phyloP scores from a whole-genome alignment of 306 rosid genomes.

The Luffa acutangula region DNA sequence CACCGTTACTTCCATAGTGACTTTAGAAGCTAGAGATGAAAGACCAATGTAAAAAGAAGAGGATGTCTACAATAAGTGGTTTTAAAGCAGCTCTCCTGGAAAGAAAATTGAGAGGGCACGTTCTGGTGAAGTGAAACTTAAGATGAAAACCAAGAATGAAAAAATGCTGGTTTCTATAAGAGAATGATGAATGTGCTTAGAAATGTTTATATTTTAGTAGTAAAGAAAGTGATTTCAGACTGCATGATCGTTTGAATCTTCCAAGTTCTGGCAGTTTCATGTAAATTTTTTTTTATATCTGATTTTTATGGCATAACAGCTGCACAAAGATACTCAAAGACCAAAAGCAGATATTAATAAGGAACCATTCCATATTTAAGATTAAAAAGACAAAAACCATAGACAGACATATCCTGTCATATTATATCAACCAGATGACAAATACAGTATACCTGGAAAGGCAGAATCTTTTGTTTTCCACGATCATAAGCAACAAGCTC shows the following conservation, averaged over 20 bases:
- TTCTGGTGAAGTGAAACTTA: background rate
- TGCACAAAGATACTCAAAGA: background rate
- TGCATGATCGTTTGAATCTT: background rate
- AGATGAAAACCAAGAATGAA: background rate
- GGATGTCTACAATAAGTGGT: background rate
- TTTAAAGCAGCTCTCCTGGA: background rate
- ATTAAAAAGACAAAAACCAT: background rate
- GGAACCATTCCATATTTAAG: background rate
- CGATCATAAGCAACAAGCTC: conserved; percentile 91
- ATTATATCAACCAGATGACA: background rate
- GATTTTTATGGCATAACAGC: background rate
- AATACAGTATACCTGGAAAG: conserved; percentile 60
- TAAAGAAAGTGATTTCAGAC: background rate
- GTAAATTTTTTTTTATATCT: background rate
- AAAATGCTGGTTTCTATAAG: background rate
- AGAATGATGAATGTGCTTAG: background rate
- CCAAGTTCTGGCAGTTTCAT: background rate
- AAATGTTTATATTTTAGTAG: background rate
- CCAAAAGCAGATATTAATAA: background rate
- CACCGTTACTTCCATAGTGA: conserved; percentile 10
- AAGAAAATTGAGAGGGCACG: background rate
- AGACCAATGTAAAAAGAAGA: background rate
- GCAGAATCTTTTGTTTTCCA: conserved; percentile 42
- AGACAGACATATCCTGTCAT: background rate
- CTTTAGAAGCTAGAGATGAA: background rate